phyloP scores from a whole-genome alignment of 176 grass and related monocot genomes.

The Paspalum notatum region DNA sequence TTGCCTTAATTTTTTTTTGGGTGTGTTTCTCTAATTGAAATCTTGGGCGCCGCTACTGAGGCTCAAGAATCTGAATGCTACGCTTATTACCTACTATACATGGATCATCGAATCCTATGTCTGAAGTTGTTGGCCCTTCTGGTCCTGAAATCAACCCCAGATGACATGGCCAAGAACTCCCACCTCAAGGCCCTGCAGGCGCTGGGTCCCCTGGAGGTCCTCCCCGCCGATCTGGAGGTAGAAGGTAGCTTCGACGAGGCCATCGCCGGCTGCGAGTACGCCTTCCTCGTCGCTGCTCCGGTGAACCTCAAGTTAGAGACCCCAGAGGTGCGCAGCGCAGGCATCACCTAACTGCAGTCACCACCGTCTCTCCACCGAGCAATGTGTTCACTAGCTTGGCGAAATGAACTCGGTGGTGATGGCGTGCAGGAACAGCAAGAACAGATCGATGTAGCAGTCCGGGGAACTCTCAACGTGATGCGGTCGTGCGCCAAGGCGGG shows the following conservation, averaged over 20 bases:
- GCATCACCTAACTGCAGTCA: not conserved
- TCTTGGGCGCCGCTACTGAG: too few species aligned
- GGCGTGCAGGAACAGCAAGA: constrained; percentile 33
- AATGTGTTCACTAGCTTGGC: not conserved
- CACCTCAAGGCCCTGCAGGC: constrained; percentile 7
- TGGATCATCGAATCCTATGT: too few species aligned
- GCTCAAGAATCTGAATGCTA: too few species aligned
- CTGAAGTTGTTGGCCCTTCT: too few species aligned
- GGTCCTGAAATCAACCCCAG: too few species aligned
- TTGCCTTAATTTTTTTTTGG: not conserved
- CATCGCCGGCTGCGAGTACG: constrained; percentile 19
- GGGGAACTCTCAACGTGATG: constrained; percentile 57
- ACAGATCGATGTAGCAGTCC: constrained; percentile 45
- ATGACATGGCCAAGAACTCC: constrained; percentile 35
- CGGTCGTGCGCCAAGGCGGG: constrained; percentile 54
- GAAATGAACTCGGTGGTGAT: not conserved
- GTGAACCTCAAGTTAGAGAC: not conserved
- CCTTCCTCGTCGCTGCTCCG: constrained; percentile 31
- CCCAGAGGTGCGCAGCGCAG: not conserved
- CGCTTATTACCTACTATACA: too few species aligned
- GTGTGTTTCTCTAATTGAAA: too few species aligned
- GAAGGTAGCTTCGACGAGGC: constrained; percentile 25
- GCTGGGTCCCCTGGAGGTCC: not conserved
- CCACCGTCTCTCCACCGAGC: not conserved
- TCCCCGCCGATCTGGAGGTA: not conserved